Conservation (phyloP, 23 red algal species). For the Chondrus crispus region DNA sequence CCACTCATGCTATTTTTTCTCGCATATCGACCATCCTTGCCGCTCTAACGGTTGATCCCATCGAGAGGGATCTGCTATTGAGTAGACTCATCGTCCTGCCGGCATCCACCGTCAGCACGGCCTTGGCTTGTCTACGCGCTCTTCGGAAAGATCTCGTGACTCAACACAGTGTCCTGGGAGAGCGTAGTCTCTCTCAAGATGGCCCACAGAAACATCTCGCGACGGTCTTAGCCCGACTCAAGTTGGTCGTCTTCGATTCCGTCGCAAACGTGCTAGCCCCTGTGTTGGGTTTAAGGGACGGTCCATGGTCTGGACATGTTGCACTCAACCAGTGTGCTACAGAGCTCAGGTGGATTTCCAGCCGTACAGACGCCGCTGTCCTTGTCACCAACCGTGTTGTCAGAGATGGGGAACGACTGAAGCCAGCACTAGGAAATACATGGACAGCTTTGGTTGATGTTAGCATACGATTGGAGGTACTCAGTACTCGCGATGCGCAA, state of each 20-base stretch:
- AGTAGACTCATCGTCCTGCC: not conserved
- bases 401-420: not conserved
- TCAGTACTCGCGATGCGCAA: too few species aligned
- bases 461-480: too few species aligned
- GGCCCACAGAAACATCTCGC: not conserved
- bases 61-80: too few species aligned
- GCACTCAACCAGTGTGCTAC: not conserved
- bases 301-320: conserved; percentile 29
- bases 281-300: conserved; percentile 17
- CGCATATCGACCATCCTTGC: too few species aligned
- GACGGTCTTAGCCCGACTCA: not conserved
- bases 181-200: too few species aligned
- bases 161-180: not conserved
- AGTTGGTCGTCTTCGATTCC: conserved; percentile 40
- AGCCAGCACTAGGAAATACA: conserved; percentile 35
- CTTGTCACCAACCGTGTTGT: conserved; percentile 60
- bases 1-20: too few species aligned
- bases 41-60: too few species aligned
- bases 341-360: not conserved
- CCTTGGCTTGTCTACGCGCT: not conserved
- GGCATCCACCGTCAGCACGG: not conserved
- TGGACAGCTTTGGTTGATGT: conserved; percentile 48
- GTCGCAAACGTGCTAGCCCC: conserved; percentile 22
- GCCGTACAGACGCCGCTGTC: not conserved
- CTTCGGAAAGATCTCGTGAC: not conserved